Base-by-base conservation (phyloP, 768 basidiomycete species). In the Coprinellus micaceus region DNA sequence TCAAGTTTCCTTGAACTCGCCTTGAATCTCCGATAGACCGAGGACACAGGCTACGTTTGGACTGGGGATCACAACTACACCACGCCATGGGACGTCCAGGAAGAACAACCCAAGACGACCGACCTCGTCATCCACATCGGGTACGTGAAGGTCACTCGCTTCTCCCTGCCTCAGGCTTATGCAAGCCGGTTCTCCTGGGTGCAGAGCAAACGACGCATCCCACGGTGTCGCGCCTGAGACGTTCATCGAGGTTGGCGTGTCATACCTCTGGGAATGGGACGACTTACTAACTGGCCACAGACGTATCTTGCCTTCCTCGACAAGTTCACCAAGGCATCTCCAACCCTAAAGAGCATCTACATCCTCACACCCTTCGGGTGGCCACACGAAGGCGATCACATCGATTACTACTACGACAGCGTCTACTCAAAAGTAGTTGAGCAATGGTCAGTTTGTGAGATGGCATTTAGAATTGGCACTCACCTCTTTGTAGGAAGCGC, bases 121-220 rank as follows among this genome's bases (percentile, higher is more conserved):
- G 80, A 83, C 57, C 63, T 83, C 53, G 75, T 84, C 2, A 77
- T 82, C n/a, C 79, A 82, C 61, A 81, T 83, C 49, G 80, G 82
- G 76, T 79, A 59, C 22, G 72, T 57, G 13, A 49, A 33, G 13
- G 33, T 39, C 33, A 17, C n/a, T 45, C 19, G 13, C 2, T 52
- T 12, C 48, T 50, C 11, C 29, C 19, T 21, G 5, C 10, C 11
- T 28, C 9, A 45, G 19, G 25, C 39, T 29, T 13, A 17, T 28
- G 4, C 6, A 51, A 10, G 39, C 28, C 54, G 40, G 6, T 5
- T 19, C 6, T 7, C 40, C 40, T 43, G 19, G 6, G 30, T 9
- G 26, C 15, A 82, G 80, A 4, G 82, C 83, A 13, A 83, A 84
- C 64, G 82, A 83, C 57, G 78, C 79, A 2, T 72, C 80, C 17